A percentile compares a stretch with the other conserved stretches of the same genome.
Evolutionary conservation across 2,329 filamentous ascomycete species (phyloP).

Genomic region (Penicillium sp.): DNA sequence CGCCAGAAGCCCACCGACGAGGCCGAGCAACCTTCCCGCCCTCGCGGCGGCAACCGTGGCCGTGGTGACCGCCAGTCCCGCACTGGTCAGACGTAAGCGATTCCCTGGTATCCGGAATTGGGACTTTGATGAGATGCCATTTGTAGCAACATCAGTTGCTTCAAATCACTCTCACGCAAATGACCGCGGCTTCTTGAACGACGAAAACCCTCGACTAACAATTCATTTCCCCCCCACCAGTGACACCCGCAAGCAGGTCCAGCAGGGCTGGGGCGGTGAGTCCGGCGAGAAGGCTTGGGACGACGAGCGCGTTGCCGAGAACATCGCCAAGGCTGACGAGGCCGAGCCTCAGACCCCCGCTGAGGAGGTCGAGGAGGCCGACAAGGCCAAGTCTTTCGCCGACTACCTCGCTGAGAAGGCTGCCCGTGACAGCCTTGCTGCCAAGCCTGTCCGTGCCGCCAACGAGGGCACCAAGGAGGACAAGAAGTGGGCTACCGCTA

Average conservation of each 20-base stretch:
- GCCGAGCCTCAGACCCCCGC: constrained; percentile 58
- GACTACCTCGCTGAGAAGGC: constrained; percentile 76
- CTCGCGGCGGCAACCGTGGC: constrained; percentile 36
- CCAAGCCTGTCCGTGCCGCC: constrained; percentile 72
- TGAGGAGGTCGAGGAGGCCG: constrained; percentile 54
- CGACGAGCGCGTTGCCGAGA: constrained; percentile 87
- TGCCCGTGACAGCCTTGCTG: constrained; percentile 61
- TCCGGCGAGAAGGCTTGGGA: constrained; percentile 78
- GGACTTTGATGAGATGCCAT: background rate
- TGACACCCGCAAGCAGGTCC: constrained; percentile 49
- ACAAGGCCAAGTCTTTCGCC: constrained; percentile 83
- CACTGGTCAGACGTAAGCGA: constrained; percentile 53
- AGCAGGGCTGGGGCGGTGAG: constrained; percentile 79
- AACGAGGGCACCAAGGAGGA: constrained; percentile 84
- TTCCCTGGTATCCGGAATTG: background rate
- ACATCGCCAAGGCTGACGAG: constrained; percentile 78
- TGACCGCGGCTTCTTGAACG: background rate
- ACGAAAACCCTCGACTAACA: constrained; percentile 26
- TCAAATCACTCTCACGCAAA: background rate
- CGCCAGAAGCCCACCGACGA: constrained; percentile 73
- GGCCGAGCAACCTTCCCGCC: constrained; percentile 41
- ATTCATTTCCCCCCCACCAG: constrained; percentile 17
- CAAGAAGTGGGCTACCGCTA: constrained; percentile 91
- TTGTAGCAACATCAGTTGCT: background rate
- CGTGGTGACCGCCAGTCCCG: constrained; percentile 55